phyloP scores from a whole-genome alignment of 202 grass and related monocot genomes.

The Schoenoplectus triqueter region DNA sequence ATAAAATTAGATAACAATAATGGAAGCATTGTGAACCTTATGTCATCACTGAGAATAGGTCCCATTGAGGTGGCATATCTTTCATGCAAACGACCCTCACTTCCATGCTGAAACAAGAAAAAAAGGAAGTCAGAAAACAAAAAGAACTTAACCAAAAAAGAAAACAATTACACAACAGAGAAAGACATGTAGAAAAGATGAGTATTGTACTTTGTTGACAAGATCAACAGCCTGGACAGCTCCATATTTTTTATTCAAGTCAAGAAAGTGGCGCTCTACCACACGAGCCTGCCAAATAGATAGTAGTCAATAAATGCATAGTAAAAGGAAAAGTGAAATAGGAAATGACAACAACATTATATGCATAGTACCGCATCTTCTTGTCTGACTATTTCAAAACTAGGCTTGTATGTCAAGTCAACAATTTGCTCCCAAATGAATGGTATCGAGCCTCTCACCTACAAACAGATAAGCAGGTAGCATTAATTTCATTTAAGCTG shows the following conservation, averaged over 20 bases:
- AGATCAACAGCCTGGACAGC: conserved; percentile 82
- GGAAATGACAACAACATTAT: conserved; percentile 37
- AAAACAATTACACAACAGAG: conserved; percentile 13
- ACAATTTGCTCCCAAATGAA: conserved; percentile 98
- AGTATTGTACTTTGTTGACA: conserved; percentile 75
- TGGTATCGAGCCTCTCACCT: conserved; percentile 97
- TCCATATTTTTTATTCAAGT: conserved; percentile 88
- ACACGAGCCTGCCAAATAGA: conserved; percentile 57
- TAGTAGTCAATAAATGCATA: conserved; percentile 33
- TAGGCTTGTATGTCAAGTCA: conserved; percentile 99
- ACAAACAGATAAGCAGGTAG: conserved; percentile 34
- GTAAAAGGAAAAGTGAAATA: neutral
- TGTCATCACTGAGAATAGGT: conserved; percentile 76
- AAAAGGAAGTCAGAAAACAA: conserved; percentile 36
- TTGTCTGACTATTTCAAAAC: conserved; percentile 77
- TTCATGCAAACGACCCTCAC: conserved; percentile 79
- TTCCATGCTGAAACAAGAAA: conserved; percentile 66
- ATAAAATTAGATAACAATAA: neutral
- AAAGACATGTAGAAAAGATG: conserved; percentile 6
- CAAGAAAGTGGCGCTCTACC: conserved; percentile 80
- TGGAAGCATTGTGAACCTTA: conserved; percentile 58
- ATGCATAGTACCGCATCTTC: conserved; percentile 70
- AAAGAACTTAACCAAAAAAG: conserved; percentile 35
- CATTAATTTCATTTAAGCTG: neutral
- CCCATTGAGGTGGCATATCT: conserved; percentile 73